These are phyloP conservation scores for Ustilago tritici DNA, from an alignment of 1,284 basidiomycete genomes.

Conservation along the genomic window DNA sequence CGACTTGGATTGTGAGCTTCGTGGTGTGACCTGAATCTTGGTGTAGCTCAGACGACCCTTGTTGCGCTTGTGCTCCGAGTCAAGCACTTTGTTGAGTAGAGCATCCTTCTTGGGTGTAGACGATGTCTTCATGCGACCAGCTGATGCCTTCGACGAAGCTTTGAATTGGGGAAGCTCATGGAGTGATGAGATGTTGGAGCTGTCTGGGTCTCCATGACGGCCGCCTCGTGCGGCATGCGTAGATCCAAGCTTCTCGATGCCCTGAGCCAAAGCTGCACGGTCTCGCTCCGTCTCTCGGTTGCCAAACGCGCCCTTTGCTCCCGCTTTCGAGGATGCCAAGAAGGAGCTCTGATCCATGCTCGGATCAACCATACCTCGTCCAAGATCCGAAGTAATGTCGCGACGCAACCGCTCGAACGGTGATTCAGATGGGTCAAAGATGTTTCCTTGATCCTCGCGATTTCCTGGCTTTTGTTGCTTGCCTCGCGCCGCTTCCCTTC, in stretches of 20 bases:
- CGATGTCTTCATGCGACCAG: constrained; percentile 43
- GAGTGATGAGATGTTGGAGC: constrained; percentile 36
- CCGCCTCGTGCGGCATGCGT: constrained; percentile 21
- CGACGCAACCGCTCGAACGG: constrained; percentile 77
- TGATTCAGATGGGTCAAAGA: constrained; percentile 74
- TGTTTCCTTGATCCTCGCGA: constrained; percentile 41
- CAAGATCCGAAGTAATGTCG: constrained; percentile 42
- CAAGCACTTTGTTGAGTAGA: constrained; percentile 56
- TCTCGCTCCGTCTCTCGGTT: constrained; percentile 26
- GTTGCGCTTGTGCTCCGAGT: constrained; percentile 55
- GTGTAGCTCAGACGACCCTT: constrained; percentile 48
- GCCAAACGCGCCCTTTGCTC: constrained; percentile 6
- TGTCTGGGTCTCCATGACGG: constrained; percentile 29
- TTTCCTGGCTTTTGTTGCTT: constrained; percentile 34
- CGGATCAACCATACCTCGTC: constrained; percentile 23
- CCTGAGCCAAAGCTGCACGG: constrained; percentile 39
- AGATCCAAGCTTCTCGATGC: constrained; percentile 35
- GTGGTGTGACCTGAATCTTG: constrained; percentile 53
- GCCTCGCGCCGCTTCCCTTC: constrained; percentile 71
- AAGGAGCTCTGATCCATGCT: constrained; percentile 39
- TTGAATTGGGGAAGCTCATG: constrained; percentile 41
- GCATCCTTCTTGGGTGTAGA: constrained; percentile 53
- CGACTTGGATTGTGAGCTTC: constrained; percentile 41
- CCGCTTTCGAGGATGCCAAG: constrained; percentile 14
- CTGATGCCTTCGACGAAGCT: constrained; percentile 13